Evolutionary conservation across 2,329 filamentous ascomycete species (phyloP).

Genomic region (Myrmaecium sp.): DNA sequence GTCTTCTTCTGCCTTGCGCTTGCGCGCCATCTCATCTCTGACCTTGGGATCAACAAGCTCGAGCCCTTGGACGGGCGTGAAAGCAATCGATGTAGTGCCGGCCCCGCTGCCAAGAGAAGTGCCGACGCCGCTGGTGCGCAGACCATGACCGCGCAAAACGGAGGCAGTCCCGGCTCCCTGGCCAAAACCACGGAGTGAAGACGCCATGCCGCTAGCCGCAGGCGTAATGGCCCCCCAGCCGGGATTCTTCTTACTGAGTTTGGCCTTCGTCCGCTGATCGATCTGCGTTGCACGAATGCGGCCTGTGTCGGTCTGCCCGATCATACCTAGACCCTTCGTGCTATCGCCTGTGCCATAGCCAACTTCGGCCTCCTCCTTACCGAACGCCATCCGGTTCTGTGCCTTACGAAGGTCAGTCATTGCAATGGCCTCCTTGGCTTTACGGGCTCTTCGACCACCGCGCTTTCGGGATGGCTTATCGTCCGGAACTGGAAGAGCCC

Average conservation of each 20-base stretch:
- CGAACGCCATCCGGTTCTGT: conserved; percentile 90
- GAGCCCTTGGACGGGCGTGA: conserved; percentile 85
- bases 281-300: conserved; percentile 76
- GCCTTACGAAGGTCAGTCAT: conserved; percentile 95
- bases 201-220: conserved; percentile 41
- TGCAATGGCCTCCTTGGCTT: conserved; percentile 89
- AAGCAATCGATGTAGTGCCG: conserved; percentile 67
- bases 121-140: conserved; percentile 70
- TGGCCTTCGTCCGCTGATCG: conserved; percentile 82
- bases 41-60: conserved; percentile 91
- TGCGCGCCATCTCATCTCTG: conserved; percentile 71
- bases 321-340: conserved; percentile 86
- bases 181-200: conserved; percentile 58
- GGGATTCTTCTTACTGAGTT: conserved; percentile 86
- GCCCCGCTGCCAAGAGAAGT: conserved; percentile 41
- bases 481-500: conserved; percentile 79
- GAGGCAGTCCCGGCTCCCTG: conserved; percentile 43
- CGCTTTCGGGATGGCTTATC: conserved; percentile 90
- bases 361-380: conserved; percentile 85
- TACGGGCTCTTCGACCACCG: conserved; percentile 73
- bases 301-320: conserved; percentile 77
- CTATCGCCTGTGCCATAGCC: conserved; percentile 77
- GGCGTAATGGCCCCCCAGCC: conserved; percentile 60
- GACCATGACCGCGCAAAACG: conserved; percentile 60
- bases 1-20: conserved; percentile 87